These are phyloP conservation scores for Calonectria pteridis DNA, from an alignment of 2,329 filamentous ascomycete species.

Conservation along the genomic window DNA sequence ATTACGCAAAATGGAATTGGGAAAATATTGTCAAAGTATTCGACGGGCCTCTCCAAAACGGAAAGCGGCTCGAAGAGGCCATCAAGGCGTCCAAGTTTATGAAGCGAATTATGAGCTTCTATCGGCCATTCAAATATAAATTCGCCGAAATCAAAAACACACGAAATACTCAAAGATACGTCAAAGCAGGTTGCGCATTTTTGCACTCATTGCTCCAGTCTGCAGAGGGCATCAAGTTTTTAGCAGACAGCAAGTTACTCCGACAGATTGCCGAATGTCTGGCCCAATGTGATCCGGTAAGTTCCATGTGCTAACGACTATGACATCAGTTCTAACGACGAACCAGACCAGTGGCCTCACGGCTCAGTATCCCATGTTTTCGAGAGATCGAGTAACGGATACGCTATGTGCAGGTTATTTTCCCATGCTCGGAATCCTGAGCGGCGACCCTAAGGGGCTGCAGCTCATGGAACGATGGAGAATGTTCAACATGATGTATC, in stretches of 20 bases:
- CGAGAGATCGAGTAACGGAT: slow-evolving; percentile 83
- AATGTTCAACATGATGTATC: slow-evolving; percentile 99
- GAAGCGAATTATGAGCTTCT: slow-evolving; percentile 94
- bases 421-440: slow-evolving; percentile 89
- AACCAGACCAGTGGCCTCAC: slow-evolving; percentile 76
- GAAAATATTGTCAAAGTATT: slow-evolving; percentile 91
- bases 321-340: slow-evolving; percentile 36
- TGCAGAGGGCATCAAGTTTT: slow-evolving; percentile 83
- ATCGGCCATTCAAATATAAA: slow-evolving; percentile 95
- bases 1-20: slow-evolving; percentile 98
- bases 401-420: slow-evolving; percentile 95
- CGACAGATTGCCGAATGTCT: slow-evolving; percentile 96
- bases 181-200: slow-evolving; percentile 88
- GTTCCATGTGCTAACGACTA: slow-evolving; percentile 24
- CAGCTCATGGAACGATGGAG: slow-evolving; percentile 95
- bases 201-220: slow-evolving; percentile 90
- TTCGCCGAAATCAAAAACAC: slow-evolving; percentile 93
- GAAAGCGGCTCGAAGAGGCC: slow-evolving; percentile 93
- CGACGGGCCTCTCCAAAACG: slow-evolving; percentile 90
- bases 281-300: slow-evolving; percentile 91
- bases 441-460: slow-evolving; percentile 83
- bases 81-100: slow-evolving; percentile 96
- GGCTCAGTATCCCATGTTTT: slow-evolving; percentile 90
- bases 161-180: slow-evolving; percentile 93
- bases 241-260: slow-evolving; percentile 92